phyloP scores from a whole-genome alignment of 208 protist genomes.

The Acanthamoeba healyi region DNA sequence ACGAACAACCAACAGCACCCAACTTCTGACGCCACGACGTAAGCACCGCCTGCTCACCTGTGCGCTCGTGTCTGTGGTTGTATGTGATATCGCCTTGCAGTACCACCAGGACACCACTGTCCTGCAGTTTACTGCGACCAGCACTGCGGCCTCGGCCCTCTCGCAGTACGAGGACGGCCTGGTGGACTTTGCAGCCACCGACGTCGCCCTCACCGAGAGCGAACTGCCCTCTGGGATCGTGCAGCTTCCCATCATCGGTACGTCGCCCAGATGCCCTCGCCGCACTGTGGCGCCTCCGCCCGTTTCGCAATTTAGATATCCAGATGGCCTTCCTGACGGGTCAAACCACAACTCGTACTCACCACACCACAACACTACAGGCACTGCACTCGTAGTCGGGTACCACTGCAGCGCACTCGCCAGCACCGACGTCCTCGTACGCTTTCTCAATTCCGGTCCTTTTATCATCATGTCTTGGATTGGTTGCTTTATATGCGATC shows the following conservation, averaged over 20 bases:
- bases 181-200: slow-evolving; percentile 20
- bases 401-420: neutral
- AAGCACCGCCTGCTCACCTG: no score
- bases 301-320: no score
- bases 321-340: no score
- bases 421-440: slow-evolving; percentile 12
- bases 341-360: no score
- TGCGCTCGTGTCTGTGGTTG: neutral
- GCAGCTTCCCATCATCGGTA: slow-evolving; percentile 13
- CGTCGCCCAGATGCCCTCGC: no score
- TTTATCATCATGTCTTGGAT: neutral
- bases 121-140: neutral
- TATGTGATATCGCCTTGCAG: neutral
- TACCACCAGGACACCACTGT: neutral
- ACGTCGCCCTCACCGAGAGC: neutral
- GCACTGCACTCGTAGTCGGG: neutral
- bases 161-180: neutral
- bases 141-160: neutral
- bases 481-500: no score
- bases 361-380: neutral
- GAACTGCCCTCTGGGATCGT: neutral
- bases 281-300: no score
- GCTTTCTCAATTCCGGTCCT: neutral
- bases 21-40: no score
- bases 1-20: no score